Conservation (phyloP, 2,329 filamentous ascomycete genomes). For the Ceratocystis eucalypticola region DNA sequence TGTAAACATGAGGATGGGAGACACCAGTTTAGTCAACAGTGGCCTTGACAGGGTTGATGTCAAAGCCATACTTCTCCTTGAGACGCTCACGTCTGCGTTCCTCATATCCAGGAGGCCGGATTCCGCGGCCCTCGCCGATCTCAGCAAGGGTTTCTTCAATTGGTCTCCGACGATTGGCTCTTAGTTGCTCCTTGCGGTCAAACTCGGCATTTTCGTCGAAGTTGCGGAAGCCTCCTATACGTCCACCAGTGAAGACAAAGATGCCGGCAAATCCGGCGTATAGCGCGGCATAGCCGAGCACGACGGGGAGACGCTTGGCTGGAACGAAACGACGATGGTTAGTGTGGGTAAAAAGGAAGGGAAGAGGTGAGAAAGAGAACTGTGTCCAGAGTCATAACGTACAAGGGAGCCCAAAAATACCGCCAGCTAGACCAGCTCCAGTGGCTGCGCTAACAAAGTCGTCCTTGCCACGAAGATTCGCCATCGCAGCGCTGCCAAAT, state of each 20-base stretch:
- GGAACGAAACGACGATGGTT: slow-evolving; percentile 17
- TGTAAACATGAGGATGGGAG: slow-evolving; percentile 26
- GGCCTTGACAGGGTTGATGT: slow-evolving; percentile 55
- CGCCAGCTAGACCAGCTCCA: slow-evolving; percentile 64
- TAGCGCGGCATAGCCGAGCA: slow-evolving; percentile 51
- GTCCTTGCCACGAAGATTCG: slow-evolving; percentile 76
- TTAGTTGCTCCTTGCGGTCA: slow-evolving; percentile 58
- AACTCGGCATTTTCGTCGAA: slow-evolving; percentile 54
- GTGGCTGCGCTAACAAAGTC: slow-evolving; percentile 62
- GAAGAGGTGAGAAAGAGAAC: not conserved
- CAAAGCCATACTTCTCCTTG: slow-evolving; percentile 76
- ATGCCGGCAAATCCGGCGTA: slow-evolving; percentile 45
- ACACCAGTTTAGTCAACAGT: slow-evolving; percentile 28
- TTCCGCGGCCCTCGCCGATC: slow-evolving; percentile 76
- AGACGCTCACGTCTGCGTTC: slow-evolving; percentile 70
- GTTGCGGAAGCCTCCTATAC: slow-evolving; percentile 24
- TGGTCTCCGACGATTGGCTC: slow-evolving; percentile 60
- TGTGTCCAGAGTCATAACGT: slow-evolving; percentile 25
- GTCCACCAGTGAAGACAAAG: slow-evolving; percentile 55
- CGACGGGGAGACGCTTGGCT: slow-evolving; percentile 48
- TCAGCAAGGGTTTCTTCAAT: slow-evolving; percentile 67
- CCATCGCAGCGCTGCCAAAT: slow-evolving; percentile 62
- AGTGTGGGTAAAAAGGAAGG: not conserved
- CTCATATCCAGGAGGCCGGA: slow-evolving; percentile 68
- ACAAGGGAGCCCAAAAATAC: slow-evolving; percentile 61